Percentiles rank a stretch among this genome's conserved stretches.
phyloP scores from a whole-genome alignment of 768 basidiomycete species.

The Jaapia argillacea region DNA sequence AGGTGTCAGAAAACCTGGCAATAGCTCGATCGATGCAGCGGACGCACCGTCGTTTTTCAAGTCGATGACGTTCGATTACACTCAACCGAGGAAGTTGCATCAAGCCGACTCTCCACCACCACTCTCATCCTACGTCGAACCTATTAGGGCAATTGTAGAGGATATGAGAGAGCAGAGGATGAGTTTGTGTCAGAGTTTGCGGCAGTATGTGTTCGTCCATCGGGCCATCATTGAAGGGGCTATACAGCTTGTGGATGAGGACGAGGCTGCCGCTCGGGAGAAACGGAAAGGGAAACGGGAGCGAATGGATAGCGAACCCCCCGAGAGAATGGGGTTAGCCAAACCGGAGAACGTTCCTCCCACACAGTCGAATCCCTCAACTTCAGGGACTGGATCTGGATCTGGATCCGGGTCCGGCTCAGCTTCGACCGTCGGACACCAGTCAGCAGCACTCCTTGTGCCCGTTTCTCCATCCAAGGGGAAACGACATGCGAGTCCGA shows the following conservation, averaged over 20 bases:
- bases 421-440: constrained; percentile 1
- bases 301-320: constrained; percentile 6
- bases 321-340: constrained; percentile 2
- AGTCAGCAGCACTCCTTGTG: constrained; percentile 9
- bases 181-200: constrained; percentile 89
- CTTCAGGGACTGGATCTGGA: constrained; percentile 3
- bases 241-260: constrained; percentile 42
- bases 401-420: constrained; percentile 3
- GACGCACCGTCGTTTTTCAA: not conserved
- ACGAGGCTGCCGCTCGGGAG: constrained; percentile 6
- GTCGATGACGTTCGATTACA: constrained; percentile 37
- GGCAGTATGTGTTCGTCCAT: constrained; percentile 94
- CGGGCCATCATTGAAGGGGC: constrained; percentile 77
- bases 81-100: constrained; percentile 53
- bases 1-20: too few relatives aligned
- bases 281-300: constrained; percentile 3
- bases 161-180: constrained; percentile 95
- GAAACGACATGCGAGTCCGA: constrained; percentile 68
- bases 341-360: constrained; percentile 6
- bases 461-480: constrained; percentile 23
- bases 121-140: constrained; percentile 59
- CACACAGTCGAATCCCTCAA: not conserved
- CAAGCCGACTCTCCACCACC: constrained; percentile 40
- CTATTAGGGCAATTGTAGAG: constrained; percentile 75
- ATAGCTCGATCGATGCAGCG: too few relatives aligned